phyloP scores from a whole-genome alignment of 2,329 filamentous ascomycete genomes.

The Ceratocystis cubensis region DNA sequence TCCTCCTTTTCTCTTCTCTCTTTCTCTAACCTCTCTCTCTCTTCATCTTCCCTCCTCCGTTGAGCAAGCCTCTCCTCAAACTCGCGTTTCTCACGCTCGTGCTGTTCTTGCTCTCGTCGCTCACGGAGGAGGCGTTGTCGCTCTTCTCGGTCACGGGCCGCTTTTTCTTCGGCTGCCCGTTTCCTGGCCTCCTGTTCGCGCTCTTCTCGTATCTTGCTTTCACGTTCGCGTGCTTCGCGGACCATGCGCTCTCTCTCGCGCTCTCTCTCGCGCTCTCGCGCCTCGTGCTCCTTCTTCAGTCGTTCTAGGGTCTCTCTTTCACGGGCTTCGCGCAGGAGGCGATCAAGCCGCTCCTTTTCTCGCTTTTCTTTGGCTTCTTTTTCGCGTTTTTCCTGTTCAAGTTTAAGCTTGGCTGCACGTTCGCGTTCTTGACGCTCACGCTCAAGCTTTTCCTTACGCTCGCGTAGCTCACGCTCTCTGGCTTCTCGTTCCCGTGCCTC shows the following conservation, averaged over 20 bases:
- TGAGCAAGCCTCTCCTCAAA: slow-evolving; percentile 29
- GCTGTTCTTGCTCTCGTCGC: slow-evolving; percentile 32
- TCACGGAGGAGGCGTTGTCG: slow-evolving; percentile 8
- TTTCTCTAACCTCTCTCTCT: slow-evolving; percentile 28
- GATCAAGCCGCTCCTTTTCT: slow-evolving; percentile 26
- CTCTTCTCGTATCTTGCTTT: slow-evolving; percentile 28
- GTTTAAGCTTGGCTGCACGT: slow-evolving; percentile 16
- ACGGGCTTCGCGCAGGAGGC: slow-evolving; percentile 14
- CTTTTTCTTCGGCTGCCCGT: slow-evolving; percentile 1
- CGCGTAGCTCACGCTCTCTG: slow-evolving; percentile 20
- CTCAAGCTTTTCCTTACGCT: slow-evolving; percentile 21
- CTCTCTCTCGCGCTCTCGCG: slow-evolving; percentile 49
- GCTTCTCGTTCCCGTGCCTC: slow-evolving; percentile 40
- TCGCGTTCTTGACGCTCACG: slow-evolving; percentile 19
- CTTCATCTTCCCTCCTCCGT: slow-evolving; percentile 24
- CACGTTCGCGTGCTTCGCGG: slow-evolving; percentile 15
- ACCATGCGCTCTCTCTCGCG: slow-evolving; percentile 29
- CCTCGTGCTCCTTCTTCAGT: slow-evolving; percentile 20
- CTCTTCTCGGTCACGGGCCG: slow-evolving; percentile 2
- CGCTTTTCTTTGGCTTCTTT: slow-evolving; percentile 24
- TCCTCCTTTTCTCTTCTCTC: slow-evolving; percentile 36
- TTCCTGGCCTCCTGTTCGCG: slow-evolving; percentile 12
- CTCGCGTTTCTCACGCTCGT: slow-evolving; percentile 31
- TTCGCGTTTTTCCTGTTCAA: slow-evolving; percentile 21
- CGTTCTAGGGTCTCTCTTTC: slow-evolving; percentile 15